phyloP scores from a whole-genome alignment of 2,329 filamentous ascomycete genomes.

The Pezicula neosporulosa region DNA sequence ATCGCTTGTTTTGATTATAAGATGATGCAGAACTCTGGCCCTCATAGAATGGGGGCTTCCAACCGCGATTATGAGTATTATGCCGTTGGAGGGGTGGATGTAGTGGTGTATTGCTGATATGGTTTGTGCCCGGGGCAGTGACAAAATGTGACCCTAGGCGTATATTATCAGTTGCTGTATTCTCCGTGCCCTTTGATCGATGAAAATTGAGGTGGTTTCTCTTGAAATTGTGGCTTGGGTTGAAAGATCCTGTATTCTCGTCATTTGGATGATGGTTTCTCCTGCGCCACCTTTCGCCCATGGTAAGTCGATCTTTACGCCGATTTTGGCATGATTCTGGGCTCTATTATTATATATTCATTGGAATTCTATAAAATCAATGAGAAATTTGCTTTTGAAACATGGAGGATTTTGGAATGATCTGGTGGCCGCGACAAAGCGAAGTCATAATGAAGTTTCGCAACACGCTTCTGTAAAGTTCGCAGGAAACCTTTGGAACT shows the following conservation, averaged over 20 bases:
- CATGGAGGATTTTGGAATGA: conserved; percentile 10
- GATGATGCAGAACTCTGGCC: neutral
- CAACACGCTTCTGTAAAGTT: neutral
- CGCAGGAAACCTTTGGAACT: neutral
- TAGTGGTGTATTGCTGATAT: neutral
- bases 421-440: conserved; percentile 7
- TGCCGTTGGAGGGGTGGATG: neutral
- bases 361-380: neutral
- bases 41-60: too few relatives aligned
- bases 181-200: neutral
- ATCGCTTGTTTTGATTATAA: conserved; percentile 4
- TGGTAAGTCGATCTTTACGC: neutral
- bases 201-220: neutral
- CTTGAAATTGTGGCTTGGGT: neutral
- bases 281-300: neutral
- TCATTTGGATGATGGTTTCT: neutral
- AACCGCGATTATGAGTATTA: neutral
- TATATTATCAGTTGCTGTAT: neutral
- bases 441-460: conserved; percentile 3
- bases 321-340: neutral
- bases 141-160: neutral
- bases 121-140: neutral
- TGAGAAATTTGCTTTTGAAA: neutral
- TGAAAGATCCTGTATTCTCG: neutral
- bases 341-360: neutral